Evolutionary conservation across 2,329 filamentous ascomycete species (phyloP).

Genomic region (Penicillium sp.): DNA sequence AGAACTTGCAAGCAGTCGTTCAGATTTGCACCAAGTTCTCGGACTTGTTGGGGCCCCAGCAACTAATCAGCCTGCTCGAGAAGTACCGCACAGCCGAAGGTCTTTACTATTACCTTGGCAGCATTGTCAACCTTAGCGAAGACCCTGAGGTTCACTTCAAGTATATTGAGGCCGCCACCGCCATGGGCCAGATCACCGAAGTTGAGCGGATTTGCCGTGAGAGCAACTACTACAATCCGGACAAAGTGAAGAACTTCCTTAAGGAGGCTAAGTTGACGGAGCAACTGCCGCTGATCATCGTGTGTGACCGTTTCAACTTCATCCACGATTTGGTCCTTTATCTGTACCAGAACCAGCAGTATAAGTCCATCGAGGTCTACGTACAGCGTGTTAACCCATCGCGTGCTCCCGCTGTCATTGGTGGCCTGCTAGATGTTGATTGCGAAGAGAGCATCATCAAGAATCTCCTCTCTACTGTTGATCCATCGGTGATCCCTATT

Average conservation of each 20-base stretch:
- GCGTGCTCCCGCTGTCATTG: constrained; percentile 83
- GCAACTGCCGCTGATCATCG: constrained; percentile 91
- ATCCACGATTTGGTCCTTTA: constrained; percentile 93
- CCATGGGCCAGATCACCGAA: constrained; percentile 86
- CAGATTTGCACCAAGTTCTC: constrained; percentile 97
- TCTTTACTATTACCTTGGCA: constrained; percentile 95
- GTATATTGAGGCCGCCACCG: constrained; percentile 94
- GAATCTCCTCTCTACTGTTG: constrained; percentile 74
- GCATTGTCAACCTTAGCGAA: constrained; percentile 93
- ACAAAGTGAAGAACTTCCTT: constrained; percentile 98
- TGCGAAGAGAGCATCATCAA: constrained; percentile 97
- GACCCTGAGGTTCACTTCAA: constrained; percentile 97
- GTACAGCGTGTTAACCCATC: constrained; percentile 93
- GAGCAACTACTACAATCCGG: constrained; percentile 77
- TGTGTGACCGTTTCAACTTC: constrained; percentile 99
- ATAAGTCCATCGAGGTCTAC: constrained; percentile 96
- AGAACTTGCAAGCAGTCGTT: constrained; percentile 89
- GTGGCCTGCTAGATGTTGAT: constrained; percentile 87
- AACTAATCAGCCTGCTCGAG: constrained; percentile 86
- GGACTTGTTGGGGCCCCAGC: constrained; percentile 80
- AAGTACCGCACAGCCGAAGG: constrained; percentile 97
- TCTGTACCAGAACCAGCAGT: constrained; percentile 97
- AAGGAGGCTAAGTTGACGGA: constrained; percentile 90
- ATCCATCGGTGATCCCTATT: constrained; percentile 79
- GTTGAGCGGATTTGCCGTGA: constrained; percentile 96